Evolutionary conservation across 495 filamentous ascomycete species (phyloP).

Genomic region (Oleoguttula mirabilis): DNA sequence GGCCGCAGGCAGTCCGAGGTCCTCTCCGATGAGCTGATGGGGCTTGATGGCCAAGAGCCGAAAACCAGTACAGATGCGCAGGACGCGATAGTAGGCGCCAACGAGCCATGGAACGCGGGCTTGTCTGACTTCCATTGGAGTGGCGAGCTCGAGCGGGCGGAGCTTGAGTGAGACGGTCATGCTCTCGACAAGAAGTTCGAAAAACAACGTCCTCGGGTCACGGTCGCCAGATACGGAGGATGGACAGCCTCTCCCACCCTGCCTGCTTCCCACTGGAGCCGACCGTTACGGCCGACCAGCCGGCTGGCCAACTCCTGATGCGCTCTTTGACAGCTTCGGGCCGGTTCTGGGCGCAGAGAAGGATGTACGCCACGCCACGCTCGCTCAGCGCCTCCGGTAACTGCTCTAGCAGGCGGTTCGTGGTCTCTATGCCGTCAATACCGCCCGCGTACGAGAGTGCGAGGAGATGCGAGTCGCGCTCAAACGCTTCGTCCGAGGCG

Average conservation of each 20-base stretch:
- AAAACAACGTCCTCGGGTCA: too few species aligned
- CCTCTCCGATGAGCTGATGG: conserved; percentile 9
- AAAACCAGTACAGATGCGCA: conserved; percentile 1
- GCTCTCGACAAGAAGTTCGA: too few species aligned
- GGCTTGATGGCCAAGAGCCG: background rate
- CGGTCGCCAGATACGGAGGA: conserved; percentile 60
- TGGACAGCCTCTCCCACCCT: conserved; percentile 83
- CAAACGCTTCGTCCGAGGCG: conserved; percentile 35
- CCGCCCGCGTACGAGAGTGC: conserved; percentile 82
- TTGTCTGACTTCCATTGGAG: conserved; percentile 14
- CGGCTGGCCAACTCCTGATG: conserved; percentile 42
- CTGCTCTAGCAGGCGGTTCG: conserved; percentile 57
- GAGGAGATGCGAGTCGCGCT: conserved; percentile 67
- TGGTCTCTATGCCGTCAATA: conserved; percentile 82
- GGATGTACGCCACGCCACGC: conserved; percentile 72
- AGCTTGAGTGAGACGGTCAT: conserved; percentile 8
- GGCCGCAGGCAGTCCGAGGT: background rate
- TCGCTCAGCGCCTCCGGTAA: conserved; percentile 51
- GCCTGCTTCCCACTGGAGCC: conserved; percentile 71
- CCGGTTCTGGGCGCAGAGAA: conserved; percentile 80
- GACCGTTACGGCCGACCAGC: conserved; percentile 68
- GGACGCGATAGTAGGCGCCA: conserved; percentile 7
- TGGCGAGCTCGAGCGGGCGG: conserved; percentile 5
- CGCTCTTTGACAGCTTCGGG: conserved; percentile 60
- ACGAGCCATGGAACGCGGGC: conserved; percentile 15